Evolutionary conservation across 768 basidiomycete species (phyloP), one percentile per base, ranked within the genome.

Genomic region (Suillus variegatus): DNA sequence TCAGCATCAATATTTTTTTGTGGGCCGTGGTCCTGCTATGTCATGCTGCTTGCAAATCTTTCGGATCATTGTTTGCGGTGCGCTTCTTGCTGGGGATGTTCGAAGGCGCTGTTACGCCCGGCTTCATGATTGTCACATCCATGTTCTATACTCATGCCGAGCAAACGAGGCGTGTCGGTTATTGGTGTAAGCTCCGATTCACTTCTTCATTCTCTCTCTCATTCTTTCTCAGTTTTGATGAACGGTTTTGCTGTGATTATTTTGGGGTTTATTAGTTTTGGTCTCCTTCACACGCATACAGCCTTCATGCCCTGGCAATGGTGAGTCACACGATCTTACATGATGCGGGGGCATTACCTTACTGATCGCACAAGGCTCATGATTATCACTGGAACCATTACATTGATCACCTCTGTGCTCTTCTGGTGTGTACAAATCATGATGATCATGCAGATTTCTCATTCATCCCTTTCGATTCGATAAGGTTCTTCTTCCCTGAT

Each of bases 81-180:
- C 85, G 91, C 46, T 86, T 92, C 71, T 87, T 93, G 71, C 81
- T 93, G 56, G 92, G 92, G 13, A 77, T 87, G n/a, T 91, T 88
- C 65, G 92, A 93, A 81, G 90, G 90, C 63, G 89, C 89, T 16
- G 89, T 93, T 62, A 92, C 91, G 10, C 88, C 91, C 38, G 91
- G 91, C 18, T 92, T 93, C 78, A 82, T 93, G 85, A 86, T 93
- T 72, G 88, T 77, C 66, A 85, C 84, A 0, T 78, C 83, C 56
- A 84, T 84, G 85, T 85, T 85, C 69, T 85, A 85, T 70, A 85
- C 84, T 9, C 81, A 79, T 38, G 74, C 74, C 1, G 84, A 85
- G 66, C 80, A 83, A 70, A 82, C 80, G 4, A 75, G 76, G 61
- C 79, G 84, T 6, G 81, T 84, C 2, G 84, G 85, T 4, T 85